Evolutionary conservation across 768 basidiomycete species (phyloP).

Genomic region (Porpolomopsis calyptriformis): DNA sequence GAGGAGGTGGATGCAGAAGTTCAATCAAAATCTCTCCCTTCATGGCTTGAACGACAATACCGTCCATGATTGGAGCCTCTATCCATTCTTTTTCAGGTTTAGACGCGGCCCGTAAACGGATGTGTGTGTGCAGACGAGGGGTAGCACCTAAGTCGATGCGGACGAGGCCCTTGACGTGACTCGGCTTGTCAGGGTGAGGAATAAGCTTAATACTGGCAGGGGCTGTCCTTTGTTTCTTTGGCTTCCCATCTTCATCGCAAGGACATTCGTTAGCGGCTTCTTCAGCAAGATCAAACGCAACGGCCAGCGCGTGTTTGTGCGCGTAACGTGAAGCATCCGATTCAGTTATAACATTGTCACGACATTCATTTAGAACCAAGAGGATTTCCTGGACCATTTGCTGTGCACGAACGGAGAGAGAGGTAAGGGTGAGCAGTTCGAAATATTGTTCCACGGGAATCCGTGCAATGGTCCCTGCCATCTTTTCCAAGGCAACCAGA

Average conservation of each 20-base stretch:
- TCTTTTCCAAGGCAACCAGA: slow-evolving; percentile 49
- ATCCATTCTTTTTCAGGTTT: slow-evolving; percentile 41
- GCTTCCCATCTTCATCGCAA: slow-evolving; percentile 50
- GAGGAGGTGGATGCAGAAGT: slow-evolving; percentile 47
- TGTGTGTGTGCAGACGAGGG: slow-evolving; percentile 54
- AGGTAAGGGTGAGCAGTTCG: slow-evolving; percentile 40
- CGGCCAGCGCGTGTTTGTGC: slow-evolving; percentile 43
- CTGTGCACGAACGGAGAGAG: slow-evolving; percentile 40
- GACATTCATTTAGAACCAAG: slow-evolving; percentile 45
- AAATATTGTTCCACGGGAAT: slow-evolving; percentile 35
- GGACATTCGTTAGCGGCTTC: slow-evolving; percentile 60
- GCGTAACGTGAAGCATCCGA: slow-evolving; percentile 31
- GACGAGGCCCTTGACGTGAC: slow-evolving; percentile 39
- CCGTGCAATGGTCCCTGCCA: slow-evolving; percentile 32
- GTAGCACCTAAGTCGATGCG: slow-evolving; percentile 41
- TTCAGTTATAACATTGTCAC: slow-evolving; percentile 13
- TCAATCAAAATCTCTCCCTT: slow-evolving; percentile 47
- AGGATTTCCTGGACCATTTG: slow-evolving; percentile 50
- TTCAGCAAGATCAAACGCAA: slow-evolving; percentile 55
- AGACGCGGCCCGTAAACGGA: slow-evolving; percentile 50
- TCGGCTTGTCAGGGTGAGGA: slow-evolving; percentile 25
- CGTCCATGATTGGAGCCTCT: slow-evolving; percentile 41
- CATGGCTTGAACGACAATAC: slow-evolving; percentile 41
- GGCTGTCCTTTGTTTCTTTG: slow-evolving; percentile 33
- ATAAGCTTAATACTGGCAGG: slow-evolving; percentile 33